These are phyloP conservation scores for Furcasterigmium sp. DNA, from an alignment of 2,329 filamentous ascomycete genomes.

Conservation along the genomic window DNA sequence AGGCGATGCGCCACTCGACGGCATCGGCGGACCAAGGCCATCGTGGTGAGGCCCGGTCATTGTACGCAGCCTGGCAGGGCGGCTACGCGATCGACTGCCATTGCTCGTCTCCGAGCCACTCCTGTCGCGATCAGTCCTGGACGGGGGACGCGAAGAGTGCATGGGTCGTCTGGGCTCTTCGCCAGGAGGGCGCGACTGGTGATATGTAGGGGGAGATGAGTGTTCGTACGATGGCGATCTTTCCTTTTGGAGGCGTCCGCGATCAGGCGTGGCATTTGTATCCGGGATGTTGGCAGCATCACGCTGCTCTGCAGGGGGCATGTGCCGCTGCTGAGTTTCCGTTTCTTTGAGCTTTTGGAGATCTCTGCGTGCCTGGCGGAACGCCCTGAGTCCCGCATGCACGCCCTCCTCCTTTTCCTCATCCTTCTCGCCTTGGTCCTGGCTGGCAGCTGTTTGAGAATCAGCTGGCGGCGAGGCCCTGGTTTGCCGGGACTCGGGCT, in stretches of 20 bases:
- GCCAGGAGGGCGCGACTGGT: slow-evolving; percentile 37
- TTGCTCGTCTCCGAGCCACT: slow-evolving; percentile 52
- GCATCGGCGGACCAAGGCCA: not conserved
- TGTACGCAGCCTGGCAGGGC: slow-evolving; percentile 23
- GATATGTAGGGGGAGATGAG: slow-evolving; percentile 36
- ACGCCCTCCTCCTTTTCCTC: slow-evolving; percentile 24
- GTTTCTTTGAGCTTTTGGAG: slow-evolving; percentile 51
- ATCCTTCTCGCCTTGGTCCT: slow-evolving; percentile 12
- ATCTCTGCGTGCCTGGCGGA: slow-evolving; percentile 52
- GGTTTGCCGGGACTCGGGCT: slow-evolving; percentile 8
- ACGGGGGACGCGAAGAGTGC: slow-evolving; percentile 18
- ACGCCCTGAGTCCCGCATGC: slow-evolving; percentile 49
- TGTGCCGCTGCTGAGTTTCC: slow-evolving; percentile 38
- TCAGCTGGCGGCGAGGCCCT: not conserved
- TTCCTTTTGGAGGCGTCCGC: slow-evolving; percentile 19
- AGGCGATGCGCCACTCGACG: slow-evolving; percentile 6
- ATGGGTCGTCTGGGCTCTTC: slow-evolving; percentile 29
- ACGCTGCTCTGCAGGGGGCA: slow-evolving; percentile 9
- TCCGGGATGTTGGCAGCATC: not conserved
- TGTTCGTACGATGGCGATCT: slow-evolving; percentile 38
- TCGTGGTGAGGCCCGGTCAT: slow-evolving; percentile 18
- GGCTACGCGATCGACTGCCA: slow-evolving; percentile 31
- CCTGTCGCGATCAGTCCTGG: slow-evolving; percentile 40
- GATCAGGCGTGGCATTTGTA: slow-evolving; percentile 10
- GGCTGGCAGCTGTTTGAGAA: not conserved